Base-by-base conservation (phyloP, 192 early-diverging fungal genomes). In the Entomortierella chlamydospora region DNA sequence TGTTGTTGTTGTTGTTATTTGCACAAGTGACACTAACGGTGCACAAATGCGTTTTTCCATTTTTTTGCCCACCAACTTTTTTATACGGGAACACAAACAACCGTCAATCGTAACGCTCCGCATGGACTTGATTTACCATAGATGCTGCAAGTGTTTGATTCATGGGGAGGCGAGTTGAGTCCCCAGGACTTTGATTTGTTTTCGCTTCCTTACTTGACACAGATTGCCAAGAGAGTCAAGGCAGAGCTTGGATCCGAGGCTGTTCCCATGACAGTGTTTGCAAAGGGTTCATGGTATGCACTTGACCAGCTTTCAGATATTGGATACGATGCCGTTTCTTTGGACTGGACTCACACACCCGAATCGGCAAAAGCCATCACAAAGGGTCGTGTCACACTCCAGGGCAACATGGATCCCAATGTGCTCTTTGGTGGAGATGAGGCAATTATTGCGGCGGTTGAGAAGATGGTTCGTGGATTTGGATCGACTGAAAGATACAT, bases 81-180 rank as follows among this genome's bases (percentile, higher is more conserved):
- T 31, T 22, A 26, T 13, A 28, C 26, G 54, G 30, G 4, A 4
- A 56, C 30, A 31, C 25, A 10, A 56, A 28, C n/a, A 58, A 58
- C 9, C n/a, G n/a, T 15, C 17, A 17, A 43, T 13, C 20, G 37
- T 7, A 67, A 29, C 25, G 2, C 49, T 50, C 34, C 34, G 45
- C 15, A 17, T 20, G 45, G 4, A 47, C 2, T 12, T 29, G 50
- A 52, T 15, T 13, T 31, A 22, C 31, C 51, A 1, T 72, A 98
- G 91, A 90, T 97, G 60, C 73, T 97, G 29, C 98, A 99, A 90
- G 91, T 99, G 57, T 99, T 99, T 84, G 98, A 99, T 58, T 96
- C 94, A 30, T 95, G 94, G 92, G 96, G 90, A n/a, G 96, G 97
- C 39, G 97, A 98, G 80, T 87, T 99, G 28, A 86, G 91, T 29